Conservation (phyloP, 768 basidiomycete genomes). For the Pleurotus cornucopiae region DNA sequence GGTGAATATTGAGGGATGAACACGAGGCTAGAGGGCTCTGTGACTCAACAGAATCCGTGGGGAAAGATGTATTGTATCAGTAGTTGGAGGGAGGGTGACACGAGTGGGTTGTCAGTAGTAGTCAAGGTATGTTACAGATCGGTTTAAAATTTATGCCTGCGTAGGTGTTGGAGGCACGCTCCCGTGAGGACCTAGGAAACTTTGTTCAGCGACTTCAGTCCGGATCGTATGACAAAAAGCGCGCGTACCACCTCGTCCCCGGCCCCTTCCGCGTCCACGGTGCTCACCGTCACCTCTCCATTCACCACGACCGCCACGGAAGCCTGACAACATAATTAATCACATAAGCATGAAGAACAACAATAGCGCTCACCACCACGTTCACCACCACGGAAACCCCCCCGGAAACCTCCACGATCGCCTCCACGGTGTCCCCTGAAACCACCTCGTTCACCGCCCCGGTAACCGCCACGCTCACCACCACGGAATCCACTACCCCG, state of each 20-base stretch:
- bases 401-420: conserved; percentile 25
- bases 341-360: background rate
- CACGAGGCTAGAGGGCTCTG: background rate
- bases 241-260: conserved; percentile 40
- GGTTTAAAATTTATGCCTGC: conserved; percentile 13
- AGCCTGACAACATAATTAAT: conserved; percentile 18
- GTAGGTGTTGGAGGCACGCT: conserved; percentile 15
- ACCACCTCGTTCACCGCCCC: conserved; percentile 33
- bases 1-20: background rate
- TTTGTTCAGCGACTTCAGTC: no score
- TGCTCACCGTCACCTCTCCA: conserved; percentile 43
- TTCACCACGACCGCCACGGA: conserved; percentile 36
- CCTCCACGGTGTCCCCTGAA: conserved; percentile 38
- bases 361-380: conserved; percentile 18
- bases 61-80: background rate
- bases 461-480: conserved; percentile 25
- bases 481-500: conserved; percentile 22
- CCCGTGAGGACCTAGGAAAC: conserved; percentile 1
- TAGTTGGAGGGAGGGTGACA: background rate
- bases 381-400: conserved; percentile 25
- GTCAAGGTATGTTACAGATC: no score
- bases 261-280: conserved; percentile 34
- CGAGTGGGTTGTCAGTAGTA: background rate
- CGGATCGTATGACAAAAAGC: background rate
- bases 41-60: no score